Base-by-base conservation (phyloP, 192 early-diverging fungal genomes). In the Backusella morwellensis region DNA sequence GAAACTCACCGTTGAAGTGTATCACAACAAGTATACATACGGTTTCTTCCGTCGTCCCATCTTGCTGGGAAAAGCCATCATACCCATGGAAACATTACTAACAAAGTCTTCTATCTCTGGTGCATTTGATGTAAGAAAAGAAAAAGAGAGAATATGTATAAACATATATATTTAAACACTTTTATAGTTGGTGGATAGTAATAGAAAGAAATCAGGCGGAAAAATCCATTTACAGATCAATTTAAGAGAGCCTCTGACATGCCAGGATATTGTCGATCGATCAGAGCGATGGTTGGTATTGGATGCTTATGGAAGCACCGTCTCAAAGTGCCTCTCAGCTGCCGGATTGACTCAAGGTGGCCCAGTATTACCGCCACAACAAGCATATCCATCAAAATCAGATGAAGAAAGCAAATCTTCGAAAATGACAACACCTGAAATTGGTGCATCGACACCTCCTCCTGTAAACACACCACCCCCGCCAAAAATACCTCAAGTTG, bases 1-100 rank as follows among this genome's bases (percentile, higher is more conserved):
- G 73, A 92, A 92, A 73, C 85, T 87, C 0, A 85, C 85, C 0
- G 90, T 96, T 78, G 92, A 93, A 74, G 88, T 95, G 2, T 91
- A 83, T 70, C 90, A 93, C 56, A 85, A 89, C 23, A 86, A 84
- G 26, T 80, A 85, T 34, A 75, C 68, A 3, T 81, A 81, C 44
- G 90, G 92, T n/a, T 66, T 90, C 44, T 84, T 91, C 40, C 81
- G 82, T 69, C 80, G 84, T 70, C 81, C 81, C 76, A 77, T 90
- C 76, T 81, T 82, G 36, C 42, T 96, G 8, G 95, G 94, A 9
- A 88, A 88, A 40, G 89, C 85, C 0, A 69, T 68, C 35, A 63
- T 95, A 0, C 82, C 87, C 47, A 80, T 95, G 54, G 85, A 89
- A 34, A 50, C 77, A 3, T 74, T 96, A 19, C 40, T 94, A 38